These are phyloP conservation scores for Russula ochroleuca DNA, from an alignment of 768 basidiomycete species.

Conservation along the genomic window DNA sequence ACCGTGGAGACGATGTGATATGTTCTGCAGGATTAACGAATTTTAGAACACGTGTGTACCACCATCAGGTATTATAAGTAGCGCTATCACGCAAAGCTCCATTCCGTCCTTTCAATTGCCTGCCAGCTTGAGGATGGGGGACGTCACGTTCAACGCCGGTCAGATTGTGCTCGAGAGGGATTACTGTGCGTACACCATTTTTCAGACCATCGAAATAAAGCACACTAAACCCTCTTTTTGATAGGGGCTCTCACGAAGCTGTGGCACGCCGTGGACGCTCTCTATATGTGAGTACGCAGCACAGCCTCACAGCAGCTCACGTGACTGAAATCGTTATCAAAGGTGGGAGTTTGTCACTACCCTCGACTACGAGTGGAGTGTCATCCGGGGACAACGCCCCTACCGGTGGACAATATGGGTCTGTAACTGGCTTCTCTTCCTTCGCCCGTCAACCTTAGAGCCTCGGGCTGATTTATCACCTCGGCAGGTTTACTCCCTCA, in stretches of 20 bases:
- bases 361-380: too few species aligned
- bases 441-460: too few species aligned
- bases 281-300: not conserved
- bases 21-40: too few species aligned
- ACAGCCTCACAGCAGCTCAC: not conserved
- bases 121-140: not conserved
- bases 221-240: not conserved
- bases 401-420: conserved; percentile 1
- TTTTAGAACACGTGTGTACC: too few species aligned
- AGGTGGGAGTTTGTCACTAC: not conserved
- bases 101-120: too few species aligned
- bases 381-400: not conserved
- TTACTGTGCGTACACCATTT: not conserved
- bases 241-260: conserved; percentile 3
- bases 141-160: not conserved
- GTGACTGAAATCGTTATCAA: not conserved
- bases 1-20: too few species aligned
- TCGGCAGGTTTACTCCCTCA: not conserved
- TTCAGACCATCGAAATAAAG: not conserved
- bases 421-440: too few species aligned
- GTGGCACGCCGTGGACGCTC: not conserved
- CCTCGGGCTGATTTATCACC: not conserved
- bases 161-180: not conserved
- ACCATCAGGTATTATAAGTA: too few species aligned
- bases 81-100: too few species aligned